These are phyloP conservation scores for Juncus inflexus DNA, from an alignment of 176 grass and related monocot species.

Conservation along the genomic window DNA sequence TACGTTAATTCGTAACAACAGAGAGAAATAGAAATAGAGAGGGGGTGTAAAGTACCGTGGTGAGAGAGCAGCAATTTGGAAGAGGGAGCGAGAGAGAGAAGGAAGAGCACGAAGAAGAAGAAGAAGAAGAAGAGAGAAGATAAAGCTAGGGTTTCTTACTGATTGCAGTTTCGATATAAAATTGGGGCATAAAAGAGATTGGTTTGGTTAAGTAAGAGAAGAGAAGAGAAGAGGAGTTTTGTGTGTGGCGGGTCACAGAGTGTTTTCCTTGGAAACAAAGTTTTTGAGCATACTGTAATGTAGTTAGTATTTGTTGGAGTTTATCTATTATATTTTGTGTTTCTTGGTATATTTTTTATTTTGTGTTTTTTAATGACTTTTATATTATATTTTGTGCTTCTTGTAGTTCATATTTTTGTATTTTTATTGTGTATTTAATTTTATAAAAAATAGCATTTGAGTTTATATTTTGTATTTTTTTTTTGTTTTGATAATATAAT, in stretches of 20 bases:
- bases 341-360: not conserved
- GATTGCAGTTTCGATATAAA: not conserved
- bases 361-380: too few relatives aligned
- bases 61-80: not conserved
- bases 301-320: not conserved
- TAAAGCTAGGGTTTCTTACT: not conserved
- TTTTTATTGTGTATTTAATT: too few relatives aligned
- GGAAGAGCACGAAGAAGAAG: not conserved
- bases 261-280: too few relatives aligned
- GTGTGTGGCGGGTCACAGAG: too few relatives aligned
- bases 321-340: not conserved
- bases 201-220: too few relatives aligned
- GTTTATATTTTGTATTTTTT: too few relatives aligned
- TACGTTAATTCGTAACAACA: not conserved
- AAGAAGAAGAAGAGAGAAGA: conserved; percentile 6
- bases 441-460: too few relatives aligned
- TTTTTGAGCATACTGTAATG: not conserved
- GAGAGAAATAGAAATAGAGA: not conserved
- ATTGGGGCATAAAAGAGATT: not conserved
- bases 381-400: too few relatives aligned
- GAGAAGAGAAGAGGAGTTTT: too few relatives aligned
- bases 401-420: too few relatives aligned
- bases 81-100: not conserved
- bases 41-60: not conserved
- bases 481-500: too few relatives aligned